These are phyloP conservation scores for Malus asiatica DNA, from an alignment of 306 rosid species.

Conservation along the genomic window DNA sequence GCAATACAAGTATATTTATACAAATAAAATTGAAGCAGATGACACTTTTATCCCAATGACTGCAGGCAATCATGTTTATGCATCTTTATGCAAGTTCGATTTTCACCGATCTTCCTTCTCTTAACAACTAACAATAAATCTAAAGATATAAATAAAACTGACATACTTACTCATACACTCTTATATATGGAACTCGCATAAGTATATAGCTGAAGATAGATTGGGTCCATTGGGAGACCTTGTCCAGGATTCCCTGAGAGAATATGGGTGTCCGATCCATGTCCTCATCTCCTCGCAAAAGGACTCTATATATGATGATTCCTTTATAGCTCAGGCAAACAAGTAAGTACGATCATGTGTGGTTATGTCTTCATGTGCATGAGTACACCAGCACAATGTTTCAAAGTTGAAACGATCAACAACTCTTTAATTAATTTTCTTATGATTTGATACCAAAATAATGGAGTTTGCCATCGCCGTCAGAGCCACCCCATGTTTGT, in stretches of 20 bases:
- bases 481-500: conserved; percentile 28
- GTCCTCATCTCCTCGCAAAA: not conserved
- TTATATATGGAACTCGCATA: not conserved
- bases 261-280: not conserved
- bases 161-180: too few relatives aligned
- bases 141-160: too few relatives aligned
- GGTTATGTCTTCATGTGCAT: conserved; percentile 17
- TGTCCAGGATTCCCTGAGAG: not conserved
- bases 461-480: conserved; percentile 21
- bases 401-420: not conserved
- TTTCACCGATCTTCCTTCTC: too few relatives aligned
- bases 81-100: too few relatives aligned
- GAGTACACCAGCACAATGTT: conserved; percentile 18
- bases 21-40: too few relatives aligned
- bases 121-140: too few relatives aligned
- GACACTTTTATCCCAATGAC: too few relatives aligned
- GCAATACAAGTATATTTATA: too few relatives aligned
- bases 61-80: too few relatives aligned
- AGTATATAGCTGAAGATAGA: not conserved
- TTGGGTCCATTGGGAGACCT: not conserved
- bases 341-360: conserved; percentile 2
- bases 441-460: conserved; percentile 10
- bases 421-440: not conserved
- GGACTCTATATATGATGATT: not conserved
- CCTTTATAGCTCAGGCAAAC: not conserved